Conservation (phyloP, 768 basidiomycete species). For the Boletales sp. region DNA sequence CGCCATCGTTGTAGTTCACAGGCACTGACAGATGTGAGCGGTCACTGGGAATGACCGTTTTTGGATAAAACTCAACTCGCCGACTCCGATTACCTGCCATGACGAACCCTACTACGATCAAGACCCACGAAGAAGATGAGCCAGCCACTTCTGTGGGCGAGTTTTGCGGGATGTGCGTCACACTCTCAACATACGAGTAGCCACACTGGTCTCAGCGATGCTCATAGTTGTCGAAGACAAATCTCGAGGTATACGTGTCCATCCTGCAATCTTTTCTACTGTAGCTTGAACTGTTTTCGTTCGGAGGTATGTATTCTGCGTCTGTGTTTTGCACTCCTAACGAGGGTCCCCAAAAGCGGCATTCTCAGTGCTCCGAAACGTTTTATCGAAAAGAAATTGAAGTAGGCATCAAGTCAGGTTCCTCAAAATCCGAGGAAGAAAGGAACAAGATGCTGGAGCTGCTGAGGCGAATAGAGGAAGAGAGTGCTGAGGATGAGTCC, state of each 20-base stretch:
- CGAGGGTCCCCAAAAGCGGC: slow-evolving; percentile 36
- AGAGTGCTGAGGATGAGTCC: slow-evolving; percentile 39
- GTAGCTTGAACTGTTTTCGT: slow-evolving; percentile 76
- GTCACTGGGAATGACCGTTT: background rate
- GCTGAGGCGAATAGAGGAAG: slow-evolving; percentile 70
- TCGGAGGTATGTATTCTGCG: slow-evolving; percentile 49
- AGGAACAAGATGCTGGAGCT: slow-evolving; percentile 64
- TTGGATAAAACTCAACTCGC: background rate
- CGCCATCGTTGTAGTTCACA: slow-evolving; percentile 27
- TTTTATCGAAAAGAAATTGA: slow-evolving; percentile 80
- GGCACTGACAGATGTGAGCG: background rate
- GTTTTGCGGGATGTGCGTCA: slow-evolving; percentile 45
- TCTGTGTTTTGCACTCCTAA: background rate
- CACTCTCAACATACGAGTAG: background rate
- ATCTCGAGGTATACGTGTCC: slow-evolving; percentile 82
- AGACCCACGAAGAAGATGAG: slow-evolving; percentile 15
- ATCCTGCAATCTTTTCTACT: slow-evolving; percentile 76
- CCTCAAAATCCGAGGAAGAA: slow-evolving; percentile 57
- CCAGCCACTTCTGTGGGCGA: background rate
- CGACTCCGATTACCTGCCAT: slow-evolving; percentile 1
- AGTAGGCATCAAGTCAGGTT: slow-evolving; percentile 51
- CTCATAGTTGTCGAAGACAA: slow-evolving; percentile 65
- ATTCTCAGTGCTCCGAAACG: slow-evolving; percentile 73
- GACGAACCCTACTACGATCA: slow-evolving; percentile 11
- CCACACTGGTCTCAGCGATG: slow-evolving; percentile 1